Evolutionary conservation across 495 filamentous ascomycete genomes (phyloP).

Genomic region (Tuber magnatum): DNA sequence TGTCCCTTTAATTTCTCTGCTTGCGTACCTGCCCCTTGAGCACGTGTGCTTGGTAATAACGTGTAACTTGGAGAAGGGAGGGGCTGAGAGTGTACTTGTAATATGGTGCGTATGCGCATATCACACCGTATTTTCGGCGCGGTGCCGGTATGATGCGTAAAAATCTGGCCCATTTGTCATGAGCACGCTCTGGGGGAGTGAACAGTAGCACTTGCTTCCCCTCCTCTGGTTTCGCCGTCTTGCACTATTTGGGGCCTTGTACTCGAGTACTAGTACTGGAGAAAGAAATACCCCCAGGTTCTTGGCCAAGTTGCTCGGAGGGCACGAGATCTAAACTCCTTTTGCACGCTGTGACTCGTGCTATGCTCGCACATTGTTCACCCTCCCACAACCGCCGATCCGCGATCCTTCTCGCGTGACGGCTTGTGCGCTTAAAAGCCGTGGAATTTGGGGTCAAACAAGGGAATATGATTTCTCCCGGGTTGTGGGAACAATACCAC

Average conservation of each 20-base stretch:
- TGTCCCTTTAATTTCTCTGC: constrained; percentile 1
- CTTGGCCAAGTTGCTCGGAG: background rate
- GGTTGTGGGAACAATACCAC: background rate
- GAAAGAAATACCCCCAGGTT: background rate
- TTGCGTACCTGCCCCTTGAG: background rate
- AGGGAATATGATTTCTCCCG: background rate
- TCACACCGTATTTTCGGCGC: background rate
- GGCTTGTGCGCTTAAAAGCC: background rate
- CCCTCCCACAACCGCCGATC: background rate
- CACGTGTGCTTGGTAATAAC: background rate
- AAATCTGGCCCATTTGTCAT: background rate
- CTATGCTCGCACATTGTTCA: background rate
- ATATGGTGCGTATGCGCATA: background rate
- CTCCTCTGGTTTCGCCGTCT: background rate
- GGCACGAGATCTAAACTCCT: background rate
- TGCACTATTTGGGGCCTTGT: background rate
- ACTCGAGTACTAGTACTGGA: background rate
- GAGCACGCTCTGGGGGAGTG: background rate
- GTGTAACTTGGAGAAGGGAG: background rate
- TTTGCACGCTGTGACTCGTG: background rate
- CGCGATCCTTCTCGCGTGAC: background rate
- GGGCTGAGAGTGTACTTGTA: background rate
- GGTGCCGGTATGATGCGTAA: background rate
- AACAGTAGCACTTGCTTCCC: background rate
- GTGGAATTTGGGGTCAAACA: background rate